Conservation (phyloP, 2,329 filamentous ascomycete genomes). For the Paecilomyces formosus region DNA sequence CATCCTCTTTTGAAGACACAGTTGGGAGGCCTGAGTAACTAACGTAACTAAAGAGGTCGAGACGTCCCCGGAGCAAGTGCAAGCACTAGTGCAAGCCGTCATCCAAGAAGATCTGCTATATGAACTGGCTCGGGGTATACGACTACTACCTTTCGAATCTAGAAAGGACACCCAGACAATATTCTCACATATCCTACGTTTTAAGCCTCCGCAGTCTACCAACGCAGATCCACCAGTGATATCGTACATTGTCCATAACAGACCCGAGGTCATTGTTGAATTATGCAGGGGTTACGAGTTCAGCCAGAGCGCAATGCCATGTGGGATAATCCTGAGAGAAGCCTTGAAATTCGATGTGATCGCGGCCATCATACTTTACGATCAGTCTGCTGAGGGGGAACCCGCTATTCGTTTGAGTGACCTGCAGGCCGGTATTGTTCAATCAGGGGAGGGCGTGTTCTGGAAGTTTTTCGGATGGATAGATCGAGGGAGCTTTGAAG, state of each 20-base stretch:
- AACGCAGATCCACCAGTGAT: conserved; percentile 76
- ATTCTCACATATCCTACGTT: conserved; percentile 90
- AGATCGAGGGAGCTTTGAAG: conserved; percentile 91
- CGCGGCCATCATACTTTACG: conserved; percentile 84
- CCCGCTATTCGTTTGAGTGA: conserved; percentile 67
- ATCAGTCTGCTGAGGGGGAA: conserved; percentile 70
- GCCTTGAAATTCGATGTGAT: conserved; percentile 86
- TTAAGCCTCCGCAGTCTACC: conserved; percentile 60
- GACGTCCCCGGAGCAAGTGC: conserved; percentile 77
- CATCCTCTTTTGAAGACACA: conserved; percentile 5
- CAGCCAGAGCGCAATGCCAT: conserved; percentile 84
- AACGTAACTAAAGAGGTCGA: conserved; percentile 60
- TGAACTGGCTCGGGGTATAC: conserved; percentile 72
- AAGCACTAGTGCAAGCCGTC: conserved; percentile 74
- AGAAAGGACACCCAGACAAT: conserved; percentile 94
- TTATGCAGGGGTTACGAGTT: conserved; percentile 85
- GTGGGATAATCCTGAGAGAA: conserved; percentile 81
- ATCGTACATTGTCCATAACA: conserved; percentile 77
- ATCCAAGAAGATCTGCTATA: conserved; percentile 87
- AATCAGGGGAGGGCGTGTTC: conserved; percentile 78
- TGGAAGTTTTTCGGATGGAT: conserved; percentile 98
- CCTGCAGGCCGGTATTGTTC: conserved; percentile 67
- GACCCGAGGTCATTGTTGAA: conserved; percentile 80
- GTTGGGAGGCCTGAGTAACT: conserved; percentile 2
- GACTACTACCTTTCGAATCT: conserved; percentile 86